Base-by-base conservation (phyloP, 2,329 filamentous ascomycete genomes). In the Aspergillus neotritici region DNA sequence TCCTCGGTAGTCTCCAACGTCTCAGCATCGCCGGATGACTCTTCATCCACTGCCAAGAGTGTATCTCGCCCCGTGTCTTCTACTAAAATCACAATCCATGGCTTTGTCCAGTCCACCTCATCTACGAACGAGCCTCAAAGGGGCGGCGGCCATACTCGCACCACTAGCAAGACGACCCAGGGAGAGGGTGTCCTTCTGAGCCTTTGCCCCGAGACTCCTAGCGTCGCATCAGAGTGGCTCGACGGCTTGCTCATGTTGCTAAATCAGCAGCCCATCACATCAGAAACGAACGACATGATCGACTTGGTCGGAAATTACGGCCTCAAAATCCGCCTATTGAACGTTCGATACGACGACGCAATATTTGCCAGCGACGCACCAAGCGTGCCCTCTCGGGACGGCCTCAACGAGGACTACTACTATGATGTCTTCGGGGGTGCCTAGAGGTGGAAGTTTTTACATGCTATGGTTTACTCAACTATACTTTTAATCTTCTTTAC, bases 1-100 rank as follows among this genome's bases (percentile, higher is more conserved):
- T 94, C 87, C 53, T 95, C 88, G 1, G 91, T 98, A 7, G 87
- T 94, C 47, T 95, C 89, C 53, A 96, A 96, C 60, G 86, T 96
- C 42, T 88, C 86, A 29, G 80, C 84, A 6, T 74, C 79, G 29
- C 75, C 76, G 33, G 70, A 76, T 34, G 59, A 70, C 31, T 67
- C 70, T 25, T 73, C 69, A 34, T 67, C 69, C 41, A 75, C 73
- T 4, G 63, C 74, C 25, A 75, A 75, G 48, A 64, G 64, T 38
- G 50, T 58, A 13, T 55, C 63, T n/a, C 65, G 64, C 31, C 54
- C 59, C 31, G 54, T 59, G 7, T 63, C 66, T n/a, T 69, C 68
- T 5, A 95, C 89, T 30, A 94, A 89, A 64, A 95, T 97, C 57
- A 95, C 88, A 4, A 89, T 97, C 41, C 87, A 91, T 66, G 88